phyloP scores from a whole-genome alignment of 371 early-diverging fungal genomes.

The Mortierella sp. region DNA sequence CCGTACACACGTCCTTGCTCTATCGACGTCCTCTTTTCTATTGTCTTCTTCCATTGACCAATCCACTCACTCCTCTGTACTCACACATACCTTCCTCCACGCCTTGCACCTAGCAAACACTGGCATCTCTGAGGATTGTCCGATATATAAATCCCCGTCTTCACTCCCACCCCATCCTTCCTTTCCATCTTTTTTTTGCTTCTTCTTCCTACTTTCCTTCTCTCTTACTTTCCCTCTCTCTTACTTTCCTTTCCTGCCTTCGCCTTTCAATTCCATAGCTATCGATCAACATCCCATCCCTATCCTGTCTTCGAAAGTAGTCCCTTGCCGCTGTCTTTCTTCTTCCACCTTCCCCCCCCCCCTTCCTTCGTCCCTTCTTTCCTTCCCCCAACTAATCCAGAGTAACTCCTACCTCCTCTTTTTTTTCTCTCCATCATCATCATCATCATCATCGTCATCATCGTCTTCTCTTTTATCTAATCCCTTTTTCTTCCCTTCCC shows the following conservation, averaged over 20 bases:
- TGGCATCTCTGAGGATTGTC: too few species aligned
- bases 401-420: neutral
- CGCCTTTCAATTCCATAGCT: neutral
- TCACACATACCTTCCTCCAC: too few species aligned
- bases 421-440: neutral
- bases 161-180: neutral
- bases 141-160: conserved; percentile 10
- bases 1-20: neutral
- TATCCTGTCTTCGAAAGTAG: neutral
- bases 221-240: neutral
- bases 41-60: too few species aligned
- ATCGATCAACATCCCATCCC: neutral
- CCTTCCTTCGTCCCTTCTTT: neutral
- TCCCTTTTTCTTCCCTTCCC: neutral
- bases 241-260: conserved; percentile 3
- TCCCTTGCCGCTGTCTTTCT: neutral
- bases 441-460: too few species aligned
- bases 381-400: neutral
- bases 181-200: neutral
- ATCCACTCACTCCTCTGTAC: too few species aligned
- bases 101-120: too few species aligned
- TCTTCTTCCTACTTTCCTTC: conserved; percentile 4
- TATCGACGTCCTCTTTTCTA: neutral
- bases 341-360: neutral
- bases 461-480: neutral